Evolutionary conservation across 208 protist species (phyloP), one percentile per base, ranked within the genome.

Genomic region (Acanthamoeba quina): DNA sequence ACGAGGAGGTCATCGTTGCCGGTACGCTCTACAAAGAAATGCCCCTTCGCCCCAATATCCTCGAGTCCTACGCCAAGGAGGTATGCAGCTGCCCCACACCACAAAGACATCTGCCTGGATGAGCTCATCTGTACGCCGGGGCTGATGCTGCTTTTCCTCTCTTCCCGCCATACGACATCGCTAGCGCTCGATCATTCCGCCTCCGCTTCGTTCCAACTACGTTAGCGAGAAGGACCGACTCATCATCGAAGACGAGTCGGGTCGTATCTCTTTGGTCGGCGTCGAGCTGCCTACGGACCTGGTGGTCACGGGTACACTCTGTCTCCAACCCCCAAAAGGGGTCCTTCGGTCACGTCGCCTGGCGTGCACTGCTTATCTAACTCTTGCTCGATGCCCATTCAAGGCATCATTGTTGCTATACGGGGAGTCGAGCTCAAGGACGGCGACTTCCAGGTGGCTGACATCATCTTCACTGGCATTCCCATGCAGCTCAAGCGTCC

Each of bases 1-100:
- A 62, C 13, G 93, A 96, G n/a, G 93, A 96, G 72, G 83, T 86
- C 78, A 85, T 96, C 10, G 47, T 96, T 7, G 70, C 94, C 54
- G 95, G 95, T 19, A 96, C 95, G 29, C 56, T 96, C 17, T 96
- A 95, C 62, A 95, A 95, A 89, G 92, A 96, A 3, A 96, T 96
- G 95, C 92, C 94, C 41, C 85, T 96, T 15, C 94, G 94, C n/a
- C 95, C 92, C 62, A 95, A 95, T 82, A 94, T 95, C 11, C 68
- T 96, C 13, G 95, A 96, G 90, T 58, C 91, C 62, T 96, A 96
- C 66, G 89, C 95, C 26, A 70, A 93, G 90, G 94, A 96, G 85
- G 94, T 95, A 21, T 6, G 80, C 19, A 24, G 34, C 29, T 15
- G 62, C 29, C 13, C 64, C 9, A 66, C 41, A 47, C 64, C 9